Conservation (phyloP, 768 basidiomycete species). For the Hysterangium stoloniferum region DNA sequence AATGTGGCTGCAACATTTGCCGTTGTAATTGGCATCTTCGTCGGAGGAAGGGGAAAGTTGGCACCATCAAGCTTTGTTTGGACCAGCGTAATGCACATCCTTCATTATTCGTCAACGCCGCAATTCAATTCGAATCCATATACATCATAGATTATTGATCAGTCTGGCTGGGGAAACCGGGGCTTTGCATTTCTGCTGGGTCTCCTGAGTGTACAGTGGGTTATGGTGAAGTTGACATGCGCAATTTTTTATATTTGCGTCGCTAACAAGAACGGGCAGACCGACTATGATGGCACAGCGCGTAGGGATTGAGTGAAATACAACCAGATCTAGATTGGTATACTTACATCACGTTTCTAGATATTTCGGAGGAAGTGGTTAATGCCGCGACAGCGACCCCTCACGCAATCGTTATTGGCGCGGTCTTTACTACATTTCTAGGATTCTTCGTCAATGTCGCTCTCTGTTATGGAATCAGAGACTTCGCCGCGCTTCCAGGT, state of each 20-base stretch:
- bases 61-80: conserved; percentile 17
- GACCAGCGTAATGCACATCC: conserved; percentile 17
- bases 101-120: neutral
- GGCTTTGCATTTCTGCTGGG: conserved; percentile 40
- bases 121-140: conserved; percentile 22
- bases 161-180: conserved; percentile 33
- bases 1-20: conserved; percentile 36
- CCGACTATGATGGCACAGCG: conserved; percentile 14
- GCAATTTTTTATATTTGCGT: neutral
- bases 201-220: conserved; percentile 40
- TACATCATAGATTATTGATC: conserved; percentile 26
- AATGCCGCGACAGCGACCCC: conserved; percentile 16
- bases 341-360: conserved; percentile 3
- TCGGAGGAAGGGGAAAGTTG: conserved; percentile 16
- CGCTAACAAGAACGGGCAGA: neutral
- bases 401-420: conserved; percentile 13
- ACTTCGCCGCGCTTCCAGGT: conserved; percentile 44
- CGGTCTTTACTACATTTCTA: conserved; percentile 44
- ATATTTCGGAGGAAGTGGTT: conserved; percentile 16
- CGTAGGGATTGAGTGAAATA: conserved; percentile 9
- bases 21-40: conserved; percentile 36
- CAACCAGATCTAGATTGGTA: neutral
- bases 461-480: conserved; percentile 70
- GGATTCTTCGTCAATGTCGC: conserved; percentile 71
- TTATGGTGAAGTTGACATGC: conserved; percentile 27